Evolutionary conservation across 805 yeast species (phyloP).

Genomic region (Kuraishia ogatae): DNA sequence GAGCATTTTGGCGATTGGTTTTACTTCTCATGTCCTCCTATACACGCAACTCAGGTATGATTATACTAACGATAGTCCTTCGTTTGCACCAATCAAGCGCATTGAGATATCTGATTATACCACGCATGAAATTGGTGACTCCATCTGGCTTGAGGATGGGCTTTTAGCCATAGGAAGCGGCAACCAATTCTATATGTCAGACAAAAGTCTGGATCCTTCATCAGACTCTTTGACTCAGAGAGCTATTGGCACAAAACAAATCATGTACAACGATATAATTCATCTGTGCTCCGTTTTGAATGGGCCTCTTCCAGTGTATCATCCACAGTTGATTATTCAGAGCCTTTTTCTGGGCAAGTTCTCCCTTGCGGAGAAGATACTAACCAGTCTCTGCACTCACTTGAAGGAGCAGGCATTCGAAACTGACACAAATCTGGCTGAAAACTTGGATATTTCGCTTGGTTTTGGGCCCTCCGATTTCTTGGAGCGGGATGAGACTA

Average conservation of each 20-base stretch:
- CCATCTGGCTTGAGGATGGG: constrained; percentile 78
- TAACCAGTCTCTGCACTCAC: constrained; percentile 42
- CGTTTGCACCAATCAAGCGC: constrained; percentile 68
- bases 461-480: constrained; percentile 11
- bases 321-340: constrained; percentile 83
- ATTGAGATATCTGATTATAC: constrained; percentile 67
- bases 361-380: constrained; percentile 43
- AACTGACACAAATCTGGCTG: constrained; percentile 10
- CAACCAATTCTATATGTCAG: constrained; percentile 80
- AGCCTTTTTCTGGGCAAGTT: constrained; percentile 54
- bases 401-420: constrained; percentile 47
- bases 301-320: constrained; percentile 86
- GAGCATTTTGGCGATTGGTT: constrained; percentile 77
- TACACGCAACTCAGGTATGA: constrained; percentile 84
- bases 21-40: constrained; percentile 48
- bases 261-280: constrained; percentile 45
- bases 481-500: background rate
- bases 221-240: constrained; percentile 40
- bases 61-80: constrained; percentile 72
- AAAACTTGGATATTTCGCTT: constrained; percentile 14
- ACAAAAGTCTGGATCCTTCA: constrained; percentile 48
- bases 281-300: constrained; percentile 70
- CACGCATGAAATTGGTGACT: constrained; percentile 78
- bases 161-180: constrained; percentile 80
- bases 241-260: constrained; percentile 51